Percentiles rank a stretch among this genome's conserved stretches.
phyloP scores from a whole-genome alignment of 2,329 filamentous ascomycete species.

The Ophiostoma ips region DNA sequence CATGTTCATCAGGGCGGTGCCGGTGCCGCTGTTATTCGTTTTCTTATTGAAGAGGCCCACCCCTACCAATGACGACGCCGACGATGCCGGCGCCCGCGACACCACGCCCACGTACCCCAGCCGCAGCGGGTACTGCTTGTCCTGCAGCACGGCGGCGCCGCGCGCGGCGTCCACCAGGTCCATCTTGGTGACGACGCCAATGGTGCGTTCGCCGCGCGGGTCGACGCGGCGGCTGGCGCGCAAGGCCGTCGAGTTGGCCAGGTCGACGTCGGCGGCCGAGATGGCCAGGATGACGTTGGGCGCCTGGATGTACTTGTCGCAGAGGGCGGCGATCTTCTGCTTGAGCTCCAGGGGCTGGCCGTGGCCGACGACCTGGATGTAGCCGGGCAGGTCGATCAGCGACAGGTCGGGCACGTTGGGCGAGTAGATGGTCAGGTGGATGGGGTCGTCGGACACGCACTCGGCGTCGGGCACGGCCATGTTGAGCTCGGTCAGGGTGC shows the following conservation, averaged over 20 bases:
- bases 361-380: conserved; percentile 87
- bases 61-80: conserved; percentile 20
- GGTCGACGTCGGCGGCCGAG: conserved; percentile 90
- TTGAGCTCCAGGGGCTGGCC: conserved; percentile 87
- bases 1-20: conserved; percentile 45
- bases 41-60: conserved; percentile 69
- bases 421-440: conserved; percentile 89
- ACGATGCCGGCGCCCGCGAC: conserved; percentile 68
- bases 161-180: conserved; percentile 79
- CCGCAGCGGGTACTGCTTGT: conserved; percentile 88
- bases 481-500: conserved; percentile 89
- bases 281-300: conserved; percentile 96
- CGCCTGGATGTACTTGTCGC: conserved; percentile 93
- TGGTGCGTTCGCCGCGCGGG: conserved; percentile 85
- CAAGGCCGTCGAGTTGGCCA: conserved; percentile 89
- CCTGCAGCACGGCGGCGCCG: conserved; percentile 64
- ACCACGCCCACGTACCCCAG: conserved; percentile 94
- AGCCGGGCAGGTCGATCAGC: conserved; percentile 89
- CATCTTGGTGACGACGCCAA: conserved; percentile 99
- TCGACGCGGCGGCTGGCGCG: conserved; percentile 84
- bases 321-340: conserved; percentile 88
- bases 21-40: conserved; percentile 46
- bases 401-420: conserved; percentile 91
- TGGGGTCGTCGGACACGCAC: conserved; percentile 93
- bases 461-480: conserved; percentile 79